These are phyloP conservation scores for Aspergillus panamensis DNA, from an alignment of 495 filamentous ascomycete genomes.

Conservation along the genomic window DNA sequence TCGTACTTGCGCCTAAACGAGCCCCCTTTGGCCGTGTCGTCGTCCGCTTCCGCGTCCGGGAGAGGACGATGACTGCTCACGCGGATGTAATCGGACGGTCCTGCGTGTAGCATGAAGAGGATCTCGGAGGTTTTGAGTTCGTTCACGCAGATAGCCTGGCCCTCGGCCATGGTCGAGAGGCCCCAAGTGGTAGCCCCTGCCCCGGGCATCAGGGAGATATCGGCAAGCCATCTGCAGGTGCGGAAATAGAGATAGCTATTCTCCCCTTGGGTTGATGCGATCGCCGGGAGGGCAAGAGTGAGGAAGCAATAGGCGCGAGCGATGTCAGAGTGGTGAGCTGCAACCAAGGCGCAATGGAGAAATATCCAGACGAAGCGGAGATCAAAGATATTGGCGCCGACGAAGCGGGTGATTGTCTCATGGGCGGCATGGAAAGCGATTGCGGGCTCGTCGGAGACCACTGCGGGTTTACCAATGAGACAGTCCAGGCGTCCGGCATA, in stretches of 20 bases:
- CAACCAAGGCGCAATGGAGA: constrained; percentile 18
- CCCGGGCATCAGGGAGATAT: constrained; percentile 12
- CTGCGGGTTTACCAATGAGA: background rate
- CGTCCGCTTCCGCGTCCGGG: background rate
- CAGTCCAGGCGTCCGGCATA: too few relatives aligned
- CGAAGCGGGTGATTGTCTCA: constrained; percentile 1
- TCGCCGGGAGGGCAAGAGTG: background rate
- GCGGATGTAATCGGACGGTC: constrained; percentile 13
- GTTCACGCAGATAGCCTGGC: background rate
- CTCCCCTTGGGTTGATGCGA: background rate
- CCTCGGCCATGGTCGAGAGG: background rate
- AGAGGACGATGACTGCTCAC: constrained; percentile 6
- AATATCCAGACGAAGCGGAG: constrained; percentile 10
- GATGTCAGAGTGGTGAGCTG: constrained; percentile 18
- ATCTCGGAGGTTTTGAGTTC: background rate
- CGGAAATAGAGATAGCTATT: constrained; percentile 3
- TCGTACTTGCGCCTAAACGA: background rate
- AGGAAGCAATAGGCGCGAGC: constrained; percentile 19
- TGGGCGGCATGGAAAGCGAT: constrained; percentile 6
- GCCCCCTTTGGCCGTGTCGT: too few relatives aligned
- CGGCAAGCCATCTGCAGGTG: constrained; percentile 6
- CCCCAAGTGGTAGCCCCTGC: constrained; percentile 13
- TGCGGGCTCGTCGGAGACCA: constrained; percentile 9
- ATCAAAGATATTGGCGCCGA: background rate
- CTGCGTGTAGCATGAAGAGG: constrained; percentile 10